Percentiles rank a stretch among this genome's conserved stretches.
phyloP scores from a whole-genome alignment of 2,329 filamentous ascomycete genomes.

The Fusarium haematococcum region DNA sequence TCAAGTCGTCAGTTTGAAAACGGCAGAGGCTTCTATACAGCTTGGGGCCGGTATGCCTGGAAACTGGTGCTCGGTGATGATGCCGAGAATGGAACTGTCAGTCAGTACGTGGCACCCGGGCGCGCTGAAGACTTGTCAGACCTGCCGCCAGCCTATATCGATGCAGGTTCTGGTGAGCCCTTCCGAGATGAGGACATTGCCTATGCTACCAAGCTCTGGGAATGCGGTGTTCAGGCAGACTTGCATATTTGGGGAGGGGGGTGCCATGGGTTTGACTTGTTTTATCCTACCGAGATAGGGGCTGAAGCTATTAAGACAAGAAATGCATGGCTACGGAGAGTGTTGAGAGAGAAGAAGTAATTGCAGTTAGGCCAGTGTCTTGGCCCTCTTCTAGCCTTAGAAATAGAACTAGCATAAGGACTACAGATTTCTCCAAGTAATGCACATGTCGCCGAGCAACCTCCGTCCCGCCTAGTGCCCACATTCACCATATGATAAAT shows the following conservation, averaged over 20 bases:
- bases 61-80: conserved; percentile 7
- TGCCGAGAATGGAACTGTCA: background rate
- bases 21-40: conserved; percentile 8
- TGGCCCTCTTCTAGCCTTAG: rapidly evolving
- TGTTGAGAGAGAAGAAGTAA: background rate
- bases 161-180: conserved; percentile 19
- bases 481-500: background rate
- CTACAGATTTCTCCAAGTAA: background rate
- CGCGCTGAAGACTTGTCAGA: conserved; percentile 8
- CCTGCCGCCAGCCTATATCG: conserved; percentile 18
- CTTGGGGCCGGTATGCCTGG: conserved; percentile 7
- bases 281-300: conserved; percentile 9
- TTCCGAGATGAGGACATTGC: conserved; percentile 28
- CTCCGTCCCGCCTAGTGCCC: background rate
- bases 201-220: conserved; percentile 19
- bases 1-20: conserved; percentile 18
- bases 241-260: conserved; percentile 30
- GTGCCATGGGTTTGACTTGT: conserved; percentile 20
- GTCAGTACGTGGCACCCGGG: conserved; percentile 8
- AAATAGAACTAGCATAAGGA: background rate
- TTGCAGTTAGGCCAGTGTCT: rapidly evolving
- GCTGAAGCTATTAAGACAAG: background rate
- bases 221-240: conserved; percentile 18
- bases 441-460: background rate
- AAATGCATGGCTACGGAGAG: conserved; percentile 1